Evolutionary conservation across 1,284 basidiomycete genomes (phyloP), one percentile per base, ranked within the genome.

Genomic region (Moesziomyces sp.): DNA sequence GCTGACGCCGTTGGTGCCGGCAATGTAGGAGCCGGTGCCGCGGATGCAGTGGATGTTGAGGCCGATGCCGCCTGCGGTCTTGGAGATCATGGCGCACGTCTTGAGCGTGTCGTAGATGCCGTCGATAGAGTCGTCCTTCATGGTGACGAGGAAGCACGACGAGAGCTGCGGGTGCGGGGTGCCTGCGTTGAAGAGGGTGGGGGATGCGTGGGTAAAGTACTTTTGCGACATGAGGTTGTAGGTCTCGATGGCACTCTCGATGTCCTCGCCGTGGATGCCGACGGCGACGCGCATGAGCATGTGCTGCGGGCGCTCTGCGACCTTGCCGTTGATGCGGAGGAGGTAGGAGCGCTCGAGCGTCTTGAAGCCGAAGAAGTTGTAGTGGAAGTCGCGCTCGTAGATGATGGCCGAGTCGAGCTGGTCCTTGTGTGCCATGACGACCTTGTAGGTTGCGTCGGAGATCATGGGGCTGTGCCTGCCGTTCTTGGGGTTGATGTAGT

Each of bases 221-320:
- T 83, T 84, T 86, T 97, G 92, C 28, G 93, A 96, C 94, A 98
- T 97, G 78, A 96, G 88, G 79, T 86, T 85, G 84, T 86, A 86
- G 10, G 96, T 97, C 87, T 97, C 91, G 73, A 98, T 88, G 52
- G 91, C 94, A 51, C 91, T 90, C 28, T 97, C 93, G 68, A 98
- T 89, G 85, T 98, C 92, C 26, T 87, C 83, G 13, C 95, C 95
- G 85, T 99, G 96, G 74, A 99, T 97, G 62, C 96, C 97, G 52
- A 99, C 93, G 49, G 96, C 93, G 57, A 99, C 97, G 86, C 96
- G 94, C 97, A 99, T 99, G 83, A 99, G 91, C 91, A 99, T 93
- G 86, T 99, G 97, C 84, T 99, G 96, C 35, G 97, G 97, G 53
- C 97, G 90, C 86, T 99, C 97, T 50, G 94, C 96, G 50, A 97